A percentile compares a stretch with the other conserved stretches of the same genome.
Evolutionary conservation across 805 yeast genomes (phyloP).

Genomic region (Yamadazyma phyllophila): DNA sequence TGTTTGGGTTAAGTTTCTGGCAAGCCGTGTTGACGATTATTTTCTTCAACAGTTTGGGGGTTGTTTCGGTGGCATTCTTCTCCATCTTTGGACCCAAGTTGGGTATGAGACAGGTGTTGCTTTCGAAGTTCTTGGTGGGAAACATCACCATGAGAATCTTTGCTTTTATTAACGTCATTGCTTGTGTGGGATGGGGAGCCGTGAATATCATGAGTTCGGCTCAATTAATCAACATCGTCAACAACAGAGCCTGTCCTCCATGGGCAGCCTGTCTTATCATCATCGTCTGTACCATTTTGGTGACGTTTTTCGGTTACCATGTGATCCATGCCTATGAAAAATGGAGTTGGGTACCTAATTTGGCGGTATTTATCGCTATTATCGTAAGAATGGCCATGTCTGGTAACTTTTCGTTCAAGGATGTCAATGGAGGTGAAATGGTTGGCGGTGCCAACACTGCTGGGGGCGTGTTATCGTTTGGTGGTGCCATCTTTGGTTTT

Average conservation of each 20-base stretch:
- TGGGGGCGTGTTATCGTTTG: constrained; percentile 74
- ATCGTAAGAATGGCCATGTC: constrained; percentile 73
- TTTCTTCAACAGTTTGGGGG: constrained; percentile 73
- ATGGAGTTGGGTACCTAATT: constrained; percentile 85
- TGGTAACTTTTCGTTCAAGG: constrained; percentile 48
- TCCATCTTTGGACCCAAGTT: constrained; percentile 80
- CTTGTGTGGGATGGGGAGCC: constrained; percentile 95
- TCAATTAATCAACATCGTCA: constrained; percentile 74
- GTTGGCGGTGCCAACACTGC: constrained; percentile 64
- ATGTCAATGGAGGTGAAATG: constrained; percentile 24
- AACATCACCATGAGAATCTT: constrained; percentile 72
- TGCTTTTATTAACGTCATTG: constrained; percentile 72
- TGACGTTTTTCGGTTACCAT: constrained; percentile 81
- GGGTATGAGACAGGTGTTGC: constrained; percentile 85
- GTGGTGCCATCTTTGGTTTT: constrained; percentile 80
- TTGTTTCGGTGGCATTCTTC: constrained; percentile 75
- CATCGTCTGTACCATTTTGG: constrained; percentile 61
- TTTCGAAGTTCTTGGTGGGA: constrained; percentile 78
- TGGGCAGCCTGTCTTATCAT: constrained; percentile 88
- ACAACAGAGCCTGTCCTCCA: constrained; percentile 66
- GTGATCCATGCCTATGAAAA: constrained; percentile 80
- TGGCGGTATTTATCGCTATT: constrained; percentile 69
- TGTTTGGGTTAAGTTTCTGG: constrained; percentile 71
- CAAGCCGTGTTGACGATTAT: constrained; percentile 64
- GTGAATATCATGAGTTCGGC: constrained; percentile 90